Evolutionary conservation across 306 rosid species (phyloP).

Genomic region (Parietaria judaica): DNA sequence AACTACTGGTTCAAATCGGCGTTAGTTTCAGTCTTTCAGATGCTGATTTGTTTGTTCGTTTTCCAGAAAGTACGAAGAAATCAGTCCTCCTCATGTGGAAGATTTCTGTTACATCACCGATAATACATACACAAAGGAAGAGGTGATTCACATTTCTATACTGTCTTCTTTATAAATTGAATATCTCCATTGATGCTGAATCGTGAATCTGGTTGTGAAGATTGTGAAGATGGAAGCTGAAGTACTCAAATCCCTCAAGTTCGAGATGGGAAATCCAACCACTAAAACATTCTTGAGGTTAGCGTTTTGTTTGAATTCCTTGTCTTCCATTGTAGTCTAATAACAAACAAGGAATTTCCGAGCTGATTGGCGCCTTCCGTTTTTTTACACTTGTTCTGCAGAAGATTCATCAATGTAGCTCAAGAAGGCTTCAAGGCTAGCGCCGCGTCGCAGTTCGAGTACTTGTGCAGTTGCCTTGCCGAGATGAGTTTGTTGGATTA

Average conservation of each 20-base stretch:
- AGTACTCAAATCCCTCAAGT: conserved; percentile 54
- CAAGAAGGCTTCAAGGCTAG: conserved; percentile 31
- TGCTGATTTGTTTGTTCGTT: neutral
- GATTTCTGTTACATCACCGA: conserved; percentile 73
- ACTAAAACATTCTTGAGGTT: conserved; percentile 65
- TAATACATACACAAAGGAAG: conserved; percentile 62
- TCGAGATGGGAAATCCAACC: conserved; percentile 87
- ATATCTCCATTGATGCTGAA: neutral
- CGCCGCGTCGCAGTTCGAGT: conserved; percentile 45
- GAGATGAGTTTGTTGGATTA: conserved; percentile 90
- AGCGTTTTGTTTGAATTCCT: neutral
- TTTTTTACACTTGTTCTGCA: conserved; percentile 21
- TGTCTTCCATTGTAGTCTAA: neutral
- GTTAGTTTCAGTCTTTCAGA: neutral
- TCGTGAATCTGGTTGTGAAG: conserved; percentile 24
- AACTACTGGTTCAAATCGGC: neutral
- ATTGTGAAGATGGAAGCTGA: conserved; percentile 80
- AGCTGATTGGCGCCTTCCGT: neutral
- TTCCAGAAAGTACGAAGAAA: conserved; percentile 78
- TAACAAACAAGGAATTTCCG: neutral
- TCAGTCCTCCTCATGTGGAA: conserved; percentile 67
- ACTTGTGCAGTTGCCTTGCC: conserved; percentile 58
- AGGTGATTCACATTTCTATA: conserved; percentile 32
- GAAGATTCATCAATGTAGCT: conserved; percentile 51
- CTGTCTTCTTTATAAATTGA: neutral